These are phyloP conservation scores for Chaetomium cochliodes DNA, from an alignment of 495 filamentous ascomycete species.

Conservation along the genomic window DNA sequence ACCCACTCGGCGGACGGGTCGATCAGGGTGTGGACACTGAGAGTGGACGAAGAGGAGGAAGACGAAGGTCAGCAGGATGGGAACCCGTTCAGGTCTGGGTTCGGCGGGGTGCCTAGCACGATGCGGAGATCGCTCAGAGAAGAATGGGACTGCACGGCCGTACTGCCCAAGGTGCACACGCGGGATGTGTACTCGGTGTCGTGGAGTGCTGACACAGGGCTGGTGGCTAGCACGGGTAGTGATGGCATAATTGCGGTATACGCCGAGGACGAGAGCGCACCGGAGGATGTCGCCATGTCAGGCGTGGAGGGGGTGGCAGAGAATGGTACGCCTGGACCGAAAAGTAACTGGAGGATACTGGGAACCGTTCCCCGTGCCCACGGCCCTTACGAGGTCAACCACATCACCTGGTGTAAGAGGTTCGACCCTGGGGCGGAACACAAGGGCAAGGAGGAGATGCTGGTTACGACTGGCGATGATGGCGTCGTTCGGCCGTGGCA, in stretches of 20 bases:
- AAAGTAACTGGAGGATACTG: conserved; percentile 66
- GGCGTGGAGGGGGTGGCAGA: neutral
- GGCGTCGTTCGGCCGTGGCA: conserved; percentile 72
- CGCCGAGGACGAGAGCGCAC: conserved; percentile 52
- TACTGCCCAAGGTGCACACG: conserved; percentile 72
- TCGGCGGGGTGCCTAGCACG: conserved; percentile 69
- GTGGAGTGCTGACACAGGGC: conserved; percentile 74
- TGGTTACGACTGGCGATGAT: conserved; percentile 80
- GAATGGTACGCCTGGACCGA: conserved; percentile 15
- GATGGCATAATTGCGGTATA: conserved; percentile 86
- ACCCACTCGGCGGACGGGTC: conserved; percentile 78
- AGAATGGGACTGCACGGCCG: conserved; percentile 71
- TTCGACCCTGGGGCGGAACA: conserved; percentile 53
- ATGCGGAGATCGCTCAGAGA: conserved; percentile 74
- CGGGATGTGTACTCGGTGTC: conserved; percentile 73
- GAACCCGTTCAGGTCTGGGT: conserved; percentile 26
- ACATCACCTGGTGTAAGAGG: conserved; percentile 73
- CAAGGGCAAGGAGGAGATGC: conserved; percentile 63
- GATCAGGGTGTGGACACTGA: conserved; percentile 72
- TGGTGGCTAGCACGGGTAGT: conserved; percentile 78
- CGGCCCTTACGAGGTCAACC: conserved; percentile 90
- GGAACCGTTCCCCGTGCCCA: conserved; percentile 69
- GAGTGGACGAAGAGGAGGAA: conserved; percentile 54
- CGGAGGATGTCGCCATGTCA: conserved; percentile 40
- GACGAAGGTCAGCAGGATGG: conserved; percentile 26